phyloP scores from a whole-genome alignment of 1,139 yeast species.

The Saccharomyces hybrid region DNA sequence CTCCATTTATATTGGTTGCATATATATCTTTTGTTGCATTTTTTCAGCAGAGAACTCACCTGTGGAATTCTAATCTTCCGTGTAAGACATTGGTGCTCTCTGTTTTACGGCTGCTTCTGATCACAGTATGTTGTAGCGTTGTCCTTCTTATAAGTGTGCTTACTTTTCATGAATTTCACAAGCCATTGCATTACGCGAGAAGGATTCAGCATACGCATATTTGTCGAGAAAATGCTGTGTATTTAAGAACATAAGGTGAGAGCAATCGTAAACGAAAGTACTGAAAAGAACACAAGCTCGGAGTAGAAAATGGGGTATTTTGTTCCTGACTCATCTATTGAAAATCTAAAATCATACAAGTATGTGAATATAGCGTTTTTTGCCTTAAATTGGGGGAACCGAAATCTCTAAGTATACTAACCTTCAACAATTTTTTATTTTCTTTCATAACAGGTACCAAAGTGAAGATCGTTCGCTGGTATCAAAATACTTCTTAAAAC shows the following conservation, averaged over 20 bases:
- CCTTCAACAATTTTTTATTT: constrained; percentile 5
- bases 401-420: neutral
- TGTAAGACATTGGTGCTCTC: neutral
- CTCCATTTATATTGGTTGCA: neutral
- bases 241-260: neutral
- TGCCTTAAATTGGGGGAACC: neutral
- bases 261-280: neutral
- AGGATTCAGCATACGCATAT: neutral
- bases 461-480: constrained; percentile 77
- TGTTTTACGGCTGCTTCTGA: neutral
- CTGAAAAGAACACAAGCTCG: neutral
- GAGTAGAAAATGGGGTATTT: constrained; percentile 56
- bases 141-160: neutral
- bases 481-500: constrained; percentile 67
- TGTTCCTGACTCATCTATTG: constrained; percentile 53
- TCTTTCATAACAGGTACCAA: constrained; percentile 35
- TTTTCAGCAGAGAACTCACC: neutral
- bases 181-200: neutral
- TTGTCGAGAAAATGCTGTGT: neutral
- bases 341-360: constrained; percentile 60
- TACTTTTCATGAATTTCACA: neutral
- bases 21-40: neutral
- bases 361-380: constrained; percentile 32
- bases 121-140: neutral
- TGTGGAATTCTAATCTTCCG: neutral